Percentiles rank a stretch among this genome's conserved stretches.
phyloP scores from a whole-genome alignment of 2,329 filamentous ascomycete species.

The Apiospora hydei region DNA sequence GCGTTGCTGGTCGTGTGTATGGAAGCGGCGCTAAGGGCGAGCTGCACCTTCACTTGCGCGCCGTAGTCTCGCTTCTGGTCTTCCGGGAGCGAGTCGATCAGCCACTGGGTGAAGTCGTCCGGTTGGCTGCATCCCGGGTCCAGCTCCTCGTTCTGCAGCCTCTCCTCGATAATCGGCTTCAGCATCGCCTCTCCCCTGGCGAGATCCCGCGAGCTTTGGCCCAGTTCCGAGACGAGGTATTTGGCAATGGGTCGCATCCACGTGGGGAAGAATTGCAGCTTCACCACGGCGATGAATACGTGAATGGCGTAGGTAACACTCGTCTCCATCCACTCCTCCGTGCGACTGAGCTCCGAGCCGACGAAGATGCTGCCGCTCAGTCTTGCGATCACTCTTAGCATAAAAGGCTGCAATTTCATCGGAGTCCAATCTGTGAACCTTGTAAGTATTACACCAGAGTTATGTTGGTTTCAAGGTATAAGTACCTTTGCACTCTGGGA shows the following conservation, averaged over 20 bases:
- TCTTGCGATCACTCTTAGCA: conserved; percentile 59
- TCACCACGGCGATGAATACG: conserved; percentile 55
- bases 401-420: conserved; percentile 59
- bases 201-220: conserved; percentile 53
- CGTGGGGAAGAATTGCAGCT: conserved; percentile 59
- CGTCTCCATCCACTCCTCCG: conserved; percentile 61
- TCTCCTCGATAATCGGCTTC: conserved; percentile 54
- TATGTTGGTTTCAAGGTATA: not conserved
- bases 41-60: conserved; percentile 50
- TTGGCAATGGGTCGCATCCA: conserved; percentile 57
- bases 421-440: conserved; percentile 58
- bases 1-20: conserved; percentile 60
- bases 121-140: conserved; percentile 46
- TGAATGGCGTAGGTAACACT: conserved; percentile 59
- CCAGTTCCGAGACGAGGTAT: conserved; percentile 54
- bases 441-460: not conserved
- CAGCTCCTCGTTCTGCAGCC: conserved; percentile 50
- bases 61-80: conserved; percentile 46
- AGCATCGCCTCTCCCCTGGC: conserved; percentile 52
- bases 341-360: conserved; percentile 56
- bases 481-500: conserved; percentile 53
- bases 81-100: conserved; percentile 48
- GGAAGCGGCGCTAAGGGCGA: conserved; percentile 55
- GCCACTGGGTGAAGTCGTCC: conserved; percentile 57
- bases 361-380: conserved; percentile 62